Conservation (phyloP, 371 early-diverging fungal species). For the Mortierella sp. region DNA sequence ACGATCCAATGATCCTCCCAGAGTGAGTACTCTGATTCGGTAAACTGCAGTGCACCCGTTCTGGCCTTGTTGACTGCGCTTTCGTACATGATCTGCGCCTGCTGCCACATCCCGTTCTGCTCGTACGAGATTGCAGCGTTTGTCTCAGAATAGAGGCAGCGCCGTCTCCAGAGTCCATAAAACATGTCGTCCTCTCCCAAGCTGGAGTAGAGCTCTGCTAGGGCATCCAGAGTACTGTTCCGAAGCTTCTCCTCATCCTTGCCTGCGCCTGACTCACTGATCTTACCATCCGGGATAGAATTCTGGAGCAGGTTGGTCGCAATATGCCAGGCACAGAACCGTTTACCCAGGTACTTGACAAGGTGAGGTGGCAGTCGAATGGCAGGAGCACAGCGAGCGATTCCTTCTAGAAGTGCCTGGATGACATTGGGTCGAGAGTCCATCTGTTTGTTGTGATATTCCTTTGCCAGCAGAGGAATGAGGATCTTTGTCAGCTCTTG, state of each 20-base stretch:
- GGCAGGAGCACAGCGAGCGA: slow-evolving; percentile 77
- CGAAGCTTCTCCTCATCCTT: slow-evolving; percentile 90
- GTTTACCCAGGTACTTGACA: slow-evolving; percentile 90
- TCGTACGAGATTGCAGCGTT: slow-evolving; percentile 96
- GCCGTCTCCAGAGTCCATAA: slow-evolving; percentile 93
- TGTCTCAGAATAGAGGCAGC: slow-evolving; percentile 94
- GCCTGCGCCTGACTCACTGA: slow-evolving; percentile 59
- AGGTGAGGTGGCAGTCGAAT: slow-evolving; percentile 93
- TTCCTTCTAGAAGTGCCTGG: slow-evolving; percentile 89
- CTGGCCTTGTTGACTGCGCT: slow-evolving; percentile 94
- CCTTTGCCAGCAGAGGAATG: slow-evolving; percentile 87
- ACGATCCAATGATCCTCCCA: slow-evolving; percentile 99
- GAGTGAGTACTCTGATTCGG: slow-evolving; percentile 96
- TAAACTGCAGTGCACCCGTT: slow-evolving; percentile 87
- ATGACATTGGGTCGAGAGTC: slow-evolving; percentile 92
- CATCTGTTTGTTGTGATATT: slow-evolving; percentile 88
- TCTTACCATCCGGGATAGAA: slow-evolving; percentile 58
- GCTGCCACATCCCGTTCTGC: slow-evolving; percentile 94
- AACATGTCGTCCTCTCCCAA: slow-evolving; percentile 92
- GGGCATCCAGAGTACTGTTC: slow-evolving; percentile 91
- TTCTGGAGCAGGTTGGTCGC: slow-evolving; percentile 81
- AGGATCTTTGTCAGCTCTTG: slow-evolving; percentile 87
- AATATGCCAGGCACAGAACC: slow-evolving; percentile 93
- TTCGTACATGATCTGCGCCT: slow-evolving; percentile 95
- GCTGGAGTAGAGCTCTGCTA: slow-evolving; percentile 83